These are phyloP conservation scores for Crithidia sp. DNA, from an alignment of 208 protist genomes.

Conservation along the genomic window DNA sequence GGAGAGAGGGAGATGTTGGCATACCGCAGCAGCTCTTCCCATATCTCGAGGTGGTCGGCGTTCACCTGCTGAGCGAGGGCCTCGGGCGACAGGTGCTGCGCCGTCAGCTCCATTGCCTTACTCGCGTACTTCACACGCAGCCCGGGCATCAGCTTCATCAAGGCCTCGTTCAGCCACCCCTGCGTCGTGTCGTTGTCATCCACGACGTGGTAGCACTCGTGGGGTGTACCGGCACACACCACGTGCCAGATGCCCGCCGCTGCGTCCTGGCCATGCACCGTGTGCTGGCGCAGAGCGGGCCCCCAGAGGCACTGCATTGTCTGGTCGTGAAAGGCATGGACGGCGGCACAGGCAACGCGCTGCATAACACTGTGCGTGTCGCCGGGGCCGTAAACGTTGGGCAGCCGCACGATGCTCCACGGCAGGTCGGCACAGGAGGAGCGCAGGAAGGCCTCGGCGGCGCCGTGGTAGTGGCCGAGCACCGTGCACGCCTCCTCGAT, in stretches of 20 bases:
- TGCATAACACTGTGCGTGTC: constrained; percentile 87
- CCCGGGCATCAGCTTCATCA: constrained; percentile 78
- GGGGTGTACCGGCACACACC: constrained; percentile 25
- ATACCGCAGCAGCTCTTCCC: constrained; percentile 82
- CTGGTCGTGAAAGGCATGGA: constrained; percentile 85
- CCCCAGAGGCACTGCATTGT: constrained; percentile 93
- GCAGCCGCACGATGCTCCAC: constrained; percentile 86
- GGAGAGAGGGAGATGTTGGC: constrained; percentile 74
- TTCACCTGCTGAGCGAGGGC: constrained; percentile 68
- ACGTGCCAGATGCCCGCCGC: constrained; percentile 79
- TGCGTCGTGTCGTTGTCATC: constrained; percentile 92
- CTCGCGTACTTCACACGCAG: constrained; percentile 5
- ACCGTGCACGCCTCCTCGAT: constrained; percentile 84
- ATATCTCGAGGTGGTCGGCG: constrained; percentile 81
- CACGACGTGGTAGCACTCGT: constrained; percentile 87
- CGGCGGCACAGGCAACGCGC: constrained; percentile 83
- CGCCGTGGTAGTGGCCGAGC: constrained; percentile 73
- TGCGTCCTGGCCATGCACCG: constrained; percentile 94
- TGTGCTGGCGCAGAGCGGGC: constrained; percentile 86
- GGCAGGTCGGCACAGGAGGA: constrained; percentile 45
- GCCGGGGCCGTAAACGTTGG: constrained; percentile 91
- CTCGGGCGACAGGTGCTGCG: constrained; percentile 71
- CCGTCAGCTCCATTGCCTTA: constrained; percentile 3
- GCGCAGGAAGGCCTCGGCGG: constrained; percentile 73
- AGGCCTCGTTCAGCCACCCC: constrained; percentile 75